phyloP scores from a whole-genome alignment of 306 rosid genomes.

The Rubus idaeus region DNA sequence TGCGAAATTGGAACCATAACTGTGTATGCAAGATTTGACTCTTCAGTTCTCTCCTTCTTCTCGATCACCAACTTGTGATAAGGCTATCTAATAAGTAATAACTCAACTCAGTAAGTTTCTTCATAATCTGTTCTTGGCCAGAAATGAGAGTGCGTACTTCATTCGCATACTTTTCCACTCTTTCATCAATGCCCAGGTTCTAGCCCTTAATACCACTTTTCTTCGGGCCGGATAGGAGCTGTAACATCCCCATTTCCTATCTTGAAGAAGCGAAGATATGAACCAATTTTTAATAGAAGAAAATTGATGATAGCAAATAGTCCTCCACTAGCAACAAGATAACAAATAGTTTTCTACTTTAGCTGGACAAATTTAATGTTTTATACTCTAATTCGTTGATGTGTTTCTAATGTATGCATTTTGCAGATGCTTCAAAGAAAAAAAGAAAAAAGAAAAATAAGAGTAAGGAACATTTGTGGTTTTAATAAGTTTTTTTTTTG shows the following conservation, averaged over 20 bases:
- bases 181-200: background rate
- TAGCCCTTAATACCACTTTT: background rate
- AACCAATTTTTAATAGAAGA: background rate
- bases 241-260: background rate
- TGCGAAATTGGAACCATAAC: background rate
- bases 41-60: no score
- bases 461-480: slow-evolving; percentile 57
- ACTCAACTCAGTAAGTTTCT: no score
- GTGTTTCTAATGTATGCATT: slow-evolving; percentile 13
- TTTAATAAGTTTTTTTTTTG: background rate
- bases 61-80: no score
- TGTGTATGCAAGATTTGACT: background rate
- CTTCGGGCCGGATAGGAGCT: background rate
- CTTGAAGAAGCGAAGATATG: background rate
- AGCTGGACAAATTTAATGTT: background rate
- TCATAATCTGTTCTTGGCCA: no score
- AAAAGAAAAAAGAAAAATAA: slow-evolving; percentile 88
- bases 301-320: background rate
- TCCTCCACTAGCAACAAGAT: background rate
- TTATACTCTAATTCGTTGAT: slow-evolving; percentile 9
- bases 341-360: no score
- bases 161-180: no score
- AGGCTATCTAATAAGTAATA: no score
- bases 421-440: slow-evolving; percentile 76
- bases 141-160: no score